A percentile compares a stretch with the other conserved stretches of the same genome.
These are phyloP conservation scores for Grigorovia transvaalensis DNA, from an alignment of 805 yeast genomes.

Conservation along the genomic window DNA sequence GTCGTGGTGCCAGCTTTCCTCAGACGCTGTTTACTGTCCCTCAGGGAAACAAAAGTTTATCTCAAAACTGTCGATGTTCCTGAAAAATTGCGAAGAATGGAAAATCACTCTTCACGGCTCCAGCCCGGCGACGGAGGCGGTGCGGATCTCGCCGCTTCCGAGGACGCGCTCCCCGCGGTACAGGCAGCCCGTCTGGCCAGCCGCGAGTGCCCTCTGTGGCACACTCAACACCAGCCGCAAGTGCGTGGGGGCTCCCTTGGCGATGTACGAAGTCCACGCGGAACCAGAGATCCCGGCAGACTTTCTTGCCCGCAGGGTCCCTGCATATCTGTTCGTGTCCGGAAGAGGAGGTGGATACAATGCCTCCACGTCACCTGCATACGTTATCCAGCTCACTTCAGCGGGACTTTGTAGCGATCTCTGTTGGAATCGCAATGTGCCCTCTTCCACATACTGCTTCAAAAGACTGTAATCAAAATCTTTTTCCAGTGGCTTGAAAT, in stretches of 20 bases:
- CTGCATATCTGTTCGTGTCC: no score
- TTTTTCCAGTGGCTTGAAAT: background rate
- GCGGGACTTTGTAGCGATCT: conserved; percentile 63
- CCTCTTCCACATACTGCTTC: conserved; percentile 1
- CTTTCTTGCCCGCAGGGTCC: no score
- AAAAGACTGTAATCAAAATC: background rate
- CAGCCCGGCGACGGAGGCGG: background rate
- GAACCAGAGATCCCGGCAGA: no score
- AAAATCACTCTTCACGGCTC: background rate
- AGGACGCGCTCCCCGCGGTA: no score
- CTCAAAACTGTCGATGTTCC: background rate
- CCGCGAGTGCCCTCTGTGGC: conserved; percentile 65
- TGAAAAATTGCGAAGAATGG: background rate
- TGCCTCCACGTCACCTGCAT: no score
- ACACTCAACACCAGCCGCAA: conserved; percentile 7
- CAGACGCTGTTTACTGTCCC: background rate
- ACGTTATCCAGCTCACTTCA: background rate
- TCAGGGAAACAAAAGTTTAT: background rate
- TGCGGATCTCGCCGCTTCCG: no score
- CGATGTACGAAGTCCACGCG: no score
- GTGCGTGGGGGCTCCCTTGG: background rate
- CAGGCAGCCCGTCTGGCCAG: conserved; percentile 17
- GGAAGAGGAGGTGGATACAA: no score
- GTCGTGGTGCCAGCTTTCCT: background rate
- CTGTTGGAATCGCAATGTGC: conserved; percentile 44